Evolutionary conservation across 306 rosid genomes (phyloP).

Genomic region (Sesbania bispinosa): DNA sequence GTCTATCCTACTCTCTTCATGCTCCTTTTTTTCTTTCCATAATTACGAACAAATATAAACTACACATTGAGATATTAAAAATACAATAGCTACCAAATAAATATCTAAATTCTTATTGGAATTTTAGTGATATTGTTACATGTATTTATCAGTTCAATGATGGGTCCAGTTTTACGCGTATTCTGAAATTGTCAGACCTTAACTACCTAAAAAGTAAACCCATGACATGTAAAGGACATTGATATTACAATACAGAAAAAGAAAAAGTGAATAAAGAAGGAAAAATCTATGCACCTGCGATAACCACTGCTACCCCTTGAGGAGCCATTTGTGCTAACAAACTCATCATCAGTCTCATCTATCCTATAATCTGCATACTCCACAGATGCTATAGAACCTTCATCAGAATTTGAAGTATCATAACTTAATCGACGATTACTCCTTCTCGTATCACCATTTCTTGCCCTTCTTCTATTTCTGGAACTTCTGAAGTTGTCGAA

Average conservation of each 20-base stretch:
- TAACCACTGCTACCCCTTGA: slow-evolving; percentile 60
- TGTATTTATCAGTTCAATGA: background rate
- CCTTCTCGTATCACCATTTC: slow-evolving; percentile 65
- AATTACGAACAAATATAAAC: background rate
- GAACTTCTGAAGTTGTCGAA: slow-evolving; percentile 85
- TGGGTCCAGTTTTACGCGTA: too few species aligned
- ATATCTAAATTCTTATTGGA: background rate
- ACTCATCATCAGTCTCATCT: slow-evolving; percentile 77
- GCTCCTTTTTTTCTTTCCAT: background rate
- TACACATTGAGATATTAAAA: background rate
- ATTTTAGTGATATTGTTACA: background rate
- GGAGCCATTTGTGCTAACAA: slow-evolving; percentile 50
- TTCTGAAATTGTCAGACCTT: background rate
- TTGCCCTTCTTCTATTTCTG: slow-evolving; percentile 80
- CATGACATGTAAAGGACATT: background rate
- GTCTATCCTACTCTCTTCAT: background rate
- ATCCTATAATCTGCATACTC: slow-evolving; percentile 63
- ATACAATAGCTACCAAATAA: too few species aligned
- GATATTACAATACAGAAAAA: background rate
- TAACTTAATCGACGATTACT: slow-evolving; percentile 65
- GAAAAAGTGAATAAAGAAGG: background rate
- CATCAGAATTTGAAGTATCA: slow-evolving; percentile 78
- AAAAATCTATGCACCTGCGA: slow-evolving; percentile 55
- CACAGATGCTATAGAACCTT: slow-evolving; percentile 72
- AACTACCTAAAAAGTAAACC: background rate